Conservation (phyloP, 805 yeast genomes). For the Candida schatavii region DNA sequence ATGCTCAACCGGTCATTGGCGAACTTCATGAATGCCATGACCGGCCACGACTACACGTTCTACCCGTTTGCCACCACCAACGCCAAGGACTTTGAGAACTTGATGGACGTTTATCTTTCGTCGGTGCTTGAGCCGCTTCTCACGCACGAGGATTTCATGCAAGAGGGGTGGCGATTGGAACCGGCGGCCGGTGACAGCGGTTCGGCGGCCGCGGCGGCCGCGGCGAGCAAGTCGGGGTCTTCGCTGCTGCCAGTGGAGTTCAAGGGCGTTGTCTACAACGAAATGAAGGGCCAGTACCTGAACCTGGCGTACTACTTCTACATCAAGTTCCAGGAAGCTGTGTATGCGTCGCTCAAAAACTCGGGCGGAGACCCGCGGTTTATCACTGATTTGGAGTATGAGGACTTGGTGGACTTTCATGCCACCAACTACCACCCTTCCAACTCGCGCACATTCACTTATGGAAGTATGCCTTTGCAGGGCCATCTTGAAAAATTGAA, state of each 20-base stretch:
- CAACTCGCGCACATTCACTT: slow-evolving; percentile 81
- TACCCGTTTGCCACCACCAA: slow-evolving; percentile 97
- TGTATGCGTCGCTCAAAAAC: slow-evolving; percentile 82
- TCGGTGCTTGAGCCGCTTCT: slow-evolving; percentile 82
- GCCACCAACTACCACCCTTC: slow-evolving; percentile 80
- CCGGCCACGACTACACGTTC: slow-evolving; percentile 93
- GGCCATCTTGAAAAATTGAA: slow-evolving; percentile 59
- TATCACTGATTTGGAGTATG: slow-evolving; percentile 72
- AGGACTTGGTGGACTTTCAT: slow-evolving; percentile 79
- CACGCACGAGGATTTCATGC: slow-evolving; percentile 76
- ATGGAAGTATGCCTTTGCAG: slow-evolving; percentile 71
- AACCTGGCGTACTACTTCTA: slow-evolving; percentile 84
- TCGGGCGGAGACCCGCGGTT: slow-evolving; percentile 91
- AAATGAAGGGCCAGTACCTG: slow-evolving; percentile 96
- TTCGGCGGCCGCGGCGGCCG: too few species aligned
- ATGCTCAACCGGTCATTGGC: slow-evolving; percentile 94
- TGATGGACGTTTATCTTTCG: slow-evolving; percentile 85
- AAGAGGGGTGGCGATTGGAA: slow-evolving; percentile 98
- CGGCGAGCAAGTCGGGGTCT: too few species aligned
- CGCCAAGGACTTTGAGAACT: slow-evolving; percentile 70
- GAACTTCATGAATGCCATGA: slow-evolving; percentile 98
- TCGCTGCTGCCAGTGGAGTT: slow-evolving; percentile 71
- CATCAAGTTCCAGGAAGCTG: slow-evolving; percentile 75
- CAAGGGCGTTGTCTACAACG: slow-evolving; percentile 96
- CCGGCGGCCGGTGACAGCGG: slow-evolving; percentile 58